These are phyloP conservation scores for Globisporangium nagaii DNA, from an alignment of 352 stramenopile genomes.

Conservation along the genomic window DNA sequence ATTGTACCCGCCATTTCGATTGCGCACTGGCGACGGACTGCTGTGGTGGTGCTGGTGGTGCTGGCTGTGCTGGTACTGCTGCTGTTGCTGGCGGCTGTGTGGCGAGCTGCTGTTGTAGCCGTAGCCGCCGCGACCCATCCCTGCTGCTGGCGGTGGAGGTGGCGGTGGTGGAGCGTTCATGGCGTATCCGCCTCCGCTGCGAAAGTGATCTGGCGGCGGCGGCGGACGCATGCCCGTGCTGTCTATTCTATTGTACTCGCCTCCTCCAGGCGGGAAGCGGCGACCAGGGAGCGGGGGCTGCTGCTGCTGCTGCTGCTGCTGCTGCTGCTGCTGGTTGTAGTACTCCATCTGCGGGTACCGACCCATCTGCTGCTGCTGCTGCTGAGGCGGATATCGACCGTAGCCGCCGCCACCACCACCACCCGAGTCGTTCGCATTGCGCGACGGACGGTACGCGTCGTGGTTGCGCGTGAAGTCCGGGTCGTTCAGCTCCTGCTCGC, in stretches of 20 bases:
- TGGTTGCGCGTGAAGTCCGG: constrained; percentile 88
- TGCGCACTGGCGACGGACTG: constrained; percentile 11
- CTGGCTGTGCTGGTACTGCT: too few species aligned
- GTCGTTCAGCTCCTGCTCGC: constrained; percentile 92
- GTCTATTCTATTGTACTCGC: constrained; percentile 64
- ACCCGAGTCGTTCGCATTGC: neutral
- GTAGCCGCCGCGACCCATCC: constrained; percentile 3
- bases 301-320: constrained; percentile 15
- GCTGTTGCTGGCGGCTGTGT: constrained; percentile 1
- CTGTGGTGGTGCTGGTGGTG: constrained; percentile 2
- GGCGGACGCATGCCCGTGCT: constrained; percentile 22
- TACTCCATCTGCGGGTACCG: constrained; percentile 15
- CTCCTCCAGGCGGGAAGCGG: constrained; percentile 13
- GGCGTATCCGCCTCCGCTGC: constrained; percentile 19
- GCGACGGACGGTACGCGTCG: constrained; percentile 47
- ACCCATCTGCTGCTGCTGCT: neutral
- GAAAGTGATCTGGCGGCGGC: constrained; percentile 34
- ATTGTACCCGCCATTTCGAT: constrained; percentile 32
- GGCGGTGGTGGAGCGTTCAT: constrained; percentile 24
- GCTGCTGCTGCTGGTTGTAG: constrained; percentile 8
- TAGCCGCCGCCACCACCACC: constrained; percentile 13
- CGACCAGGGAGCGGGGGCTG: constrained; percentile 27
- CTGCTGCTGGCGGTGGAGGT: constrained; percentile 15
- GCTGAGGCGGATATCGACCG: constrained; percentile 17
- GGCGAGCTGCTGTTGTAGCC: constrained; percentile 5